Conservation (phyloP, 2,329 filamentous ascomycete species). For the Fusarium sp. region DNA sequence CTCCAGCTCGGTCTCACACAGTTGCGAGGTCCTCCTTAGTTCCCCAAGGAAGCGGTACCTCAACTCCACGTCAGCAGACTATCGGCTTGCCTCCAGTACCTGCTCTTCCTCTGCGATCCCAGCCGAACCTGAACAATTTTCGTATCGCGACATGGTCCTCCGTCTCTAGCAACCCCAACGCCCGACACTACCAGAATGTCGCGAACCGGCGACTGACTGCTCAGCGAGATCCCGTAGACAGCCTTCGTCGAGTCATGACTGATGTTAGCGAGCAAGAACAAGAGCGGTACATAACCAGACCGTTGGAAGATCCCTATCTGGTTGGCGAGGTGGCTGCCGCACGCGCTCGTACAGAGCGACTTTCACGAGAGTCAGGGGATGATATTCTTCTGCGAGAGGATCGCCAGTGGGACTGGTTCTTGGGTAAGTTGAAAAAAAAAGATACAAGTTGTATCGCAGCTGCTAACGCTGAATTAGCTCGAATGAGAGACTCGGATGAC, state of each 20-base stretch:
- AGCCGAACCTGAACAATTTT: slow-evolving; percentile 61
- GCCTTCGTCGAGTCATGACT: slow-evolving; percentile 38
- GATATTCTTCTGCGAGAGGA: slow-evolving; percentile 67
- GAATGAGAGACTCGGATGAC: slow-evolving; percentile 61
- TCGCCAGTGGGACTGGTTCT: slow-evolving; percentile 67
- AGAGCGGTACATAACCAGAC: slow-evolving; percentile 49
- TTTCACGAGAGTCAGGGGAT: slow-evolving; percentile 64
- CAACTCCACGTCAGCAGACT: slow-evolving; percentile 46
- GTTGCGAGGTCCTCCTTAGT: slow-evolving; percentile 31
- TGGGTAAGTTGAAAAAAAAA: slow-evolving; percentile 55
- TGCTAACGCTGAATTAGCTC: slow-evolving; percentile 50
- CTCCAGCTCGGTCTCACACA: slow-evolving; percentile 38
- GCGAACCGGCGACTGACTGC: slow-evolving; percentile 68
- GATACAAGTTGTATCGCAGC: background rate
- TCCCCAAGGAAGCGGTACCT: slow-evolving; percentile 36
- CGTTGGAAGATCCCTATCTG: slow-evolving; percentile 72
- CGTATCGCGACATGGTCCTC: slow-evolving; percentile 70
- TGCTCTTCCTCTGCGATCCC: slow-evolving; percentile 48
- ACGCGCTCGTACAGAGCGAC: slow-evolving; percentile 63
- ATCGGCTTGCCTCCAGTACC: slow-evolving; percentile 63
- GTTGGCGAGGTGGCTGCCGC: slow-evolving; percentile 73
- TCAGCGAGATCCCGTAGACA: slow-evolving; percentile 48
- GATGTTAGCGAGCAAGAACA: slow-evolving; percentile 28
- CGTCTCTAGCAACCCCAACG: slow-evolving; percentile 61
- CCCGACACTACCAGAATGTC: slow-evolving; percentile 70